Evolutionary conservation across 108 stramenopile genomes (phyloP).

Genomic region (Asterionellopsis glacialis): DNA sequence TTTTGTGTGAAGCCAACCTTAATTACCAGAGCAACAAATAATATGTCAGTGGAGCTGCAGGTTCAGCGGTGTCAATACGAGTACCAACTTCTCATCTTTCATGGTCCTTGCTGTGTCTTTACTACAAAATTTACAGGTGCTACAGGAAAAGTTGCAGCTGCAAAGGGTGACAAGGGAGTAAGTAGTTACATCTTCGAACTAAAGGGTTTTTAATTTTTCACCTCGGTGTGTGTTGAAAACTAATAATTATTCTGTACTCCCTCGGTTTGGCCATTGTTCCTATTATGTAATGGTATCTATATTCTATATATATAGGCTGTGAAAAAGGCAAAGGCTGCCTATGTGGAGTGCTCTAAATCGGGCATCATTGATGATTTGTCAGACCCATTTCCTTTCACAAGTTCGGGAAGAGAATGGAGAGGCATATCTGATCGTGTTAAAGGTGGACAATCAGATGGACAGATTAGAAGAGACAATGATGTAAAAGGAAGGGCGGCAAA

Average conservation of each 20-base stretch:
- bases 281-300: neutral
- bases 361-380: constrained; percentile 73
- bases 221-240: no score
- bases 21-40: no score
- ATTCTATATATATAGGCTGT: constrained; percentile 11
- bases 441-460: constrained; percentile 51
- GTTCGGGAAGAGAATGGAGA: constrained; percentile 64
- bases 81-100: no score
- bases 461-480: constrained; percentile 18
- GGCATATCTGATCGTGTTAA: constrained; percentile 70
- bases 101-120: no score
- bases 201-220: no score
- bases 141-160: neutral
- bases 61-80: no score
- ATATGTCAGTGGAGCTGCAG: no score
- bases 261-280: neutral
- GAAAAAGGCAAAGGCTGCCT: constrained; percentile 50
- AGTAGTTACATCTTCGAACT: no score
- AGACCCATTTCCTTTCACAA: constrained; percentile 68
- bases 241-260: neutral
- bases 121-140: no score
- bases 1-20: no score
- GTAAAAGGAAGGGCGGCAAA: constrained; percentile 29
- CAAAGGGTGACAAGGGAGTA: neutral
- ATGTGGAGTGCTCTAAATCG: constrained; percentile 36